Evolutionary conservation across 2,329 filamentous ascomycete genomes (phyloP).

Genomic region (Aureobasidium subglaciale): DNA sequence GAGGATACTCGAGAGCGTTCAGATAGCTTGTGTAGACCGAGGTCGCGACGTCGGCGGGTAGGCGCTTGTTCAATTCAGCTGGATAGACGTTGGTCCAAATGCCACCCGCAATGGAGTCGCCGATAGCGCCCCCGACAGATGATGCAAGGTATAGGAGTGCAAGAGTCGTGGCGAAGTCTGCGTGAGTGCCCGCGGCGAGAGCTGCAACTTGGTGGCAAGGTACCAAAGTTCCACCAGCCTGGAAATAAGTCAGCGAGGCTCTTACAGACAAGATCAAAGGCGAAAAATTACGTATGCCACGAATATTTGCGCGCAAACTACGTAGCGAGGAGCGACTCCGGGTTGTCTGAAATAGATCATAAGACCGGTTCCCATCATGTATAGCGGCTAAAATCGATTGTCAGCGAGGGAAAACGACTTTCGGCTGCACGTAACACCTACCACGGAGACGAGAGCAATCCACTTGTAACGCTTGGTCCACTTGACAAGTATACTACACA

Average conservation of each 20-base stretch:
- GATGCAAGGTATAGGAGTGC: conserved; percentile 29
- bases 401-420: no score
- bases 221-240: conserved; percentile 45
- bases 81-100: conserved; percentile 27
- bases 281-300: conserved; percentile 37
- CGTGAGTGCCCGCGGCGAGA: conserved; percentile 35
- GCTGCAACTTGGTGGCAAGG: conserved; percentile 53
- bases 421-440: no score
- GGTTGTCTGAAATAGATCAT: conserved; percentile 31
- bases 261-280: not conserved
- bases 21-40: conserved; percentile 7
- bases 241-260: not conserved
- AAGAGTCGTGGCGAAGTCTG: conserved; percentile 30
- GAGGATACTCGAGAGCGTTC: conserved; percentile 34
- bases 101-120: conserved; percentile 21
- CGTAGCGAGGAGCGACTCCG: conserved; percentile 40
- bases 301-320: conserved; percentile 51
- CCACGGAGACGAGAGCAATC: conserved; percentile 28
- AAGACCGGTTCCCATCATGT: conserved; percentile 28
- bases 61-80: not conserved
- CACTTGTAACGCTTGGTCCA: conserved; percentile 45
- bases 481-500: conserved; percentile 33
- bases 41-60: not conserved
- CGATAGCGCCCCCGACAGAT: conserved; percentile 25
- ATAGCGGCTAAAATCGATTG: conserved; percentile 19